Conservation (phyloP, 768 basidiomycete species). For the Nidula microcarpa region DNA sequence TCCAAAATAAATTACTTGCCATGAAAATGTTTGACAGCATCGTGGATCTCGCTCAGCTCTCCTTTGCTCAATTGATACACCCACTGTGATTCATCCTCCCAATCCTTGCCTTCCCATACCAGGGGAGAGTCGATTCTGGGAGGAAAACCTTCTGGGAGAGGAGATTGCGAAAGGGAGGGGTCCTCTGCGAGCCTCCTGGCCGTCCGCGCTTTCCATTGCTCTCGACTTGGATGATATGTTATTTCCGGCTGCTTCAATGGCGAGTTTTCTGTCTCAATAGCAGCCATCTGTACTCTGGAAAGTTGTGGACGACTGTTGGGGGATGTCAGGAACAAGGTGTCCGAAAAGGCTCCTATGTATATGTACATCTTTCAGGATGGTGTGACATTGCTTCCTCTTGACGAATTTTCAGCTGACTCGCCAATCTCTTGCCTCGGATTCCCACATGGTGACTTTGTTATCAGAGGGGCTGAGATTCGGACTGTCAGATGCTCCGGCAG, state of each 20-base stretch:
- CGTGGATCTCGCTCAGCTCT: conserved; percentile 32
- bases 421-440: no score
- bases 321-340: no score
- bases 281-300: no score
- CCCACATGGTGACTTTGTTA: no score
- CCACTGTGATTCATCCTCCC: conserved; percentile 35
- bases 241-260: conserved; percentile 29
- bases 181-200: conserved; percentile 28
- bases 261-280: neutral
- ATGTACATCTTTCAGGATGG: no score
- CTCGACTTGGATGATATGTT: conserved; percentile 32
- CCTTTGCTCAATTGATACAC: conserved; percentile 26
- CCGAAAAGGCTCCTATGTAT: no score
- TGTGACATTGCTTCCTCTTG: no score
- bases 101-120: conserved; percentile 43
- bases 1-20: conserved; percentile 10
- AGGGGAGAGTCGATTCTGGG: conserved; percentile 27
- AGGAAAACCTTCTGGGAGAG: conserved; percentile 33
- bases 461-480: no score
- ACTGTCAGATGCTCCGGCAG: no score
- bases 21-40: conserved; percentile 28
- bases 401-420: no score
- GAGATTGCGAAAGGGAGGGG: conserved; percentile 21
- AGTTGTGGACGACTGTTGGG: no score
- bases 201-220: conserved; percentile 34